These are phyloP conservation scores for Bipolaris gigantea DNA, from an alignment of 2,329 filamentous ascomycete species.

Conservation along the genomic window DNA sequence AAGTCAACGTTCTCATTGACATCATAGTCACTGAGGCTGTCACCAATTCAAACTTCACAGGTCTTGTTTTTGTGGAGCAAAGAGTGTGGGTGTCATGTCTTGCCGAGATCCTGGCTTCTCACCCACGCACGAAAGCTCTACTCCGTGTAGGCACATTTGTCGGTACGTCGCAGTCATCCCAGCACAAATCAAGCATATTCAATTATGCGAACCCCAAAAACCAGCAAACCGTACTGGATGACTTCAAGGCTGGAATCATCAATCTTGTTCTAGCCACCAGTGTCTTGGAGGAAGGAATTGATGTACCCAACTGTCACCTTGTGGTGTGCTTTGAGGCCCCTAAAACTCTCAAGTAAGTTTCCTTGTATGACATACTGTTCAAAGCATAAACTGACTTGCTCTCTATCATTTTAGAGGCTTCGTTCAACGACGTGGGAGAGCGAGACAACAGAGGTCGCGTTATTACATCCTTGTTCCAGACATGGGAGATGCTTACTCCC, in stretches of 20 bases:
- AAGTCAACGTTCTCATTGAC: slow-evolving; percentile 43
- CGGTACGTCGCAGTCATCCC: slow-evolving; percentile 51
- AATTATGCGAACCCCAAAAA: slow-evolving; percentile 53
- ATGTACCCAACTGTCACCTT: slow-evolving; percentile 64
- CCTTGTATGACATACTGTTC: not conserved
- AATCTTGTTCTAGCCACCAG: slow-evolving; percentile 62
- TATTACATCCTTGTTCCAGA: slow-evolving; percentile 56
- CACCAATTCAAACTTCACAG: slow-evolving; percentile 37
- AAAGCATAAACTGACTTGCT: not conserved
- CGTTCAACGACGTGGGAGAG: slow-evolving; percentile 66
- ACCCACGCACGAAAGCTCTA: slow-evolving; percentile 35
- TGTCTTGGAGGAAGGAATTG: slow-evolving; percentile 64
- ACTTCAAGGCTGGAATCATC: slow-evolving; percentile 56
- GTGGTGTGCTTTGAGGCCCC: slow-evolving; percentile 67
- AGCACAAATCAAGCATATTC: slow-evolving; percentile 52
- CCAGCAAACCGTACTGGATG: slow-evolving; percentile 56
- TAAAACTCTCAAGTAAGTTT: slow-evolving; percentile 56
- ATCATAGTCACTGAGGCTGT: slow-evolving; percentile 41
- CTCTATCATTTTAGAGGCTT: slow-evolving; percentile 50
- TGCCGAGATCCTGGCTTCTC: slow-evolving; percentile 40
- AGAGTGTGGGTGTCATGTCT: slow-evolving; percentile 49
- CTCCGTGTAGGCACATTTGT: slow-evolving; percentile 56
- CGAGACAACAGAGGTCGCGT: slow-evolving; percentile 59
- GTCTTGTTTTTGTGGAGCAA: slow-evolving; percentile 53
- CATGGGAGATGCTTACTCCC: slow-evolving; percentile 27